phyloP scores from a whole-genome alignment of 768 basidiomycete species.

The Lentinula edodes region DNA sequence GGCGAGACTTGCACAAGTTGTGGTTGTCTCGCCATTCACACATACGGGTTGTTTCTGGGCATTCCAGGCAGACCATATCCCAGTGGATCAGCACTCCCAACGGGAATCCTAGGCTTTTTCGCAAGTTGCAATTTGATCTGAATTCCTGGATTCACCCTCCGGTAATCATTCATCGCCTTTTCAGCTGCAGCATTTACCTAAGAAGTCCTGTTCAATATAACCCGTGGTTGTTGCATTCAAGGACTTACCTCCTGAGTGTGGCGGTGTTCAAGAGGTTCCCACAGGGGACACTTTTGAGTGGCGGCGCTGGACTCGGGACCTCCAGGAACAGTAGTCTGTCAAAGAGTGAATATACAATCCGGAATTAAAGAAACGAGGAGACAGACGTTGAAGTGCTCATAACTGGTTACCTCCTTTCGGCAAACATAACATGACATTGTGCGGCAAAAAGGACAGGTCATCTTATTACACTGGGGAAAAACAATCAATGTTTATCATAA shows the following conservation, averaged over 20 bases:
- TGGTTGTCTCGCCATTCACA: background rate
- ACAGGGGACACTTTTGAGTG: constrained; percentile 58
- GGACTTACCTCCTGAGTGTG: constrained; percentile 57
- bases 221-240: background rate
- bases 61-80: constrained; percentile 2
- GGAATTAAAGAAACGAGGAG: background rate
- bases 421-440: constrained; percentile 85
- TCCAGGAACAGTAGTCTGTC: background rate
- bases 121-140: constrained; percentile 69
- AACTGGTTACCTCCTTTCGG: constrained; percentile 63
- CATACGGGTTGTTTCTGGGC: background rate
- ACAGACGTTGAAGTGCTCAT: constrained; percentile 65
- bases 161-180: constrained; percentile 56
- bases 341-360: constrained; percentile 11
- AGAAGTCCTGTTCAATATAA: background rate
- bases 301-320: constrained; percentile 12
- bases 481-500: background rate
- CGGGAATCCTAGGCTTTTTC: constrained; percentile 21
- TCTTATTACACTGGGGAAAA: constrained; percentile 80
- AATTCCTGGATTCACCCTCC: constrained; percentile 55
- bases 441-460: constrained; percentile 69
- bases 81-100: background rate
- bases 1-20: background rate
- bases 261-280: constrained; percentile 62
- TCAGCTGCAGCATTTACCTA: constrained; percentile 69